A percentile compares a stretch with the other conserved stretches of the same genome.
phyloP scores from a whole-genome alignment of 2,329 filamentous ascomycete genomes.

The Scedosporium dehoogii region DNA sequence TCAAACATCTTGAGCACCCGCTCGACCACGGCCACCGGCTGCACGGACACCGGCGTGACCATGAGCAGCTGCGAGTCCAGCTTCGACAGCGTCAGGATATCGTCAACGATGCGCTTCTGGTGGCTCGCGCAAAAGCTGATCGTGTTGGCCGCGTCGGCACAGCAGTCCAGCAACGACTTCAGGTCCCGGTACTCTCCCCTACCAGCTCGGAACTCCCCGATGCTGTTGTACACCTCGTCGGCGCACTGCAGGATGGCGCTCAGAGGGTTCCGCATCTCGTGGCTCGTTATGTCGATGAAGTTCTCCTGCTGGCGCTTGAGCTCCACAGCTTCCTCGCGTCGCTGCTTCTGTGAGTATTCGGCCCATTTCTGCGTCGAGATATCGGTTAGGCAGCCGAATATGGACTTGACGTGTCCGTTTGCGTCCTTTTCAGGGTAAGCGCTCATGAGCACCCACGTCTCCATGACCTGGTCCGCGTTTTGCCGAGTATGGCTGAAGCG shows the following conservation, averaged over 20 bases:
- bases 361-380: slow-evolving; percentile 81
- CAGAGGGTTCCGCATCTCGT: slow-evolving; percentile 69
- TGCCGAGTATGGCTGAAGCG: slow-evolving; percentile 62
- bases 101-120: slow-evolving; percentile 63
- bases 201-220: slow-evolving; percentile 31
- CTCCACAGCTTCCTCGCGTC: slow-evolving; percentile 72
- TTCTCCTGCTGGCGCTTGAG: slow-evolving; percentile 64
- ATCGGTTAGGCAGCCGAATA: slow-evolving; percentile 75
- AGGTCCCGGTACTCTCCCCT: slow-evolving; percentile 30
- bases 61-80: slow-evolving; percentile 61
- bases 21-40: slow-evolving; percentile 58
- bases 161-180: slow-evolving; percentile 39
- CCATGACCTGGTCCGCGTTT: slow-evolving; percentile 25
- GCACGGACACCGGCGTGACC: slow-evolving; percentile 60
- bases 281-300: slow-evolving; percentile 65
- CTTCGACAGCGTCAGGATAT: slow-evolving; percentile 57
- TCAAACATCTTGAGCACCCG: slow-evolving; percentile 71
- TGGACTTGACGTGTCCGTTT: slow-evolving; percentile 56
- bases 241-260: slow-evolving; percentile 67
- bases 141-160: slow-evolving; percentile 69
- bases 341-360: slow-evolving; percentile 66
- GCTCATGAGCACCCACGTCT: slow-evolving; percentile 70
- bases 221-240: slow-evolving; percentile 54
- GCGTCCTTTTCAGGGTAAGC: slow-evolving; percentile 63
- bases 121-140: slow-evolving; percentile 73